Conservation (phyloP, 2,329 filamentous ascomycete species). For the Cladophialophora carrionii region DNA sequence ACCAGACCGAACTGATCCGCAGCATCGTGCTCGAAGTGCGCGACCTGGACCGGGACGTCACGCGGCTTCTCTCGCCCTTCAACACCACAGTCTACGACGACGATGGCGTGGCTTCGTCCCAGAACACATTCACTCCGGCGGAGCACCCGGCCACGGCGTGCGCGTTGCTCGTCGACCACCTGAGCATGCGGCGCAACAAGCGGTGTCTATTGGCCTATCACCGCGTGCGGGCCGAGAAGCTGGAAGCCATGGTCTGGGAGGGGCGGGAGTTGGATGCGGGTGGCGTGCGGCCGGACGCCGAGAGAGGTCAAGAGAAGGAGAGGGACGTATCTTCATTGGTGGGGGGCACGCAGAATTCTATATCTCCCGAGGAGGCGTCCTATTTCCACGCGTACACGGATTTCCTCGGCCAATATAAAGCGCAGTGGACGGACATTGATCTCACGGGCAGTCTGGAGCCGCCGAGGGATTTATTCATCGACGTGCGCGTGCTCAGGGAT, state of each 20-base stretch:
- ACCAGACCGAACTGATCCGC: constrained; percentile 89
- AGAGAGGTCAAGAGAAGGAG: not conserved
- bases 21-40: constrained; percentile 87
- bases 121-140: constrained; percentile 81
- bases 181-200: constrained; percentile 95
- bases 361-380: constrained; percentile 95
- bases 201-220: constrained; percentile 94
- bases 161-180: constrained; percentile 86
- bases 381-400: constrained; percentile 92
- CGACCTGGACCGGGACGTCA: constrained; percentile 85
- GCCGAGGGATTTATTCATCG: constrained; percentile 93
- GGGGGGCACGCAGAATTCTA: constrained; percentile 64
- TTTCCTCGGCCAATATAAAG: constrained; percentile 92
- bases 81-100: constrained; percentile 21
- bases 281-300: not conserved
- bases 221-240: constrained; percentile 81
- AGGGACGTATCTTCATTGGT: constrained; percentile 58
- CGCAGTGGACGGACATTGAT: constrained; percentile 97
- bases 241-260: constrained; percentile 92
- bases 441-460: constrained; percentile 91
- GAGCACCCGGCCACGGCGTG: constrained; percentile 83
- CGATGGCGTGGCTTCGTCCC: constrained; percentile 38
- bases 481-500: constrained; percentile 93
- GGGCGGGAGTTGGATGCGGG: constrained; percentile 69
- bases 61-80: constrained; percentile 77